Evolutionary conservation across 2,329 filamentous ascomycete species (phyloP).

Genomic region (Plenodomus lindquistii): DNA sequence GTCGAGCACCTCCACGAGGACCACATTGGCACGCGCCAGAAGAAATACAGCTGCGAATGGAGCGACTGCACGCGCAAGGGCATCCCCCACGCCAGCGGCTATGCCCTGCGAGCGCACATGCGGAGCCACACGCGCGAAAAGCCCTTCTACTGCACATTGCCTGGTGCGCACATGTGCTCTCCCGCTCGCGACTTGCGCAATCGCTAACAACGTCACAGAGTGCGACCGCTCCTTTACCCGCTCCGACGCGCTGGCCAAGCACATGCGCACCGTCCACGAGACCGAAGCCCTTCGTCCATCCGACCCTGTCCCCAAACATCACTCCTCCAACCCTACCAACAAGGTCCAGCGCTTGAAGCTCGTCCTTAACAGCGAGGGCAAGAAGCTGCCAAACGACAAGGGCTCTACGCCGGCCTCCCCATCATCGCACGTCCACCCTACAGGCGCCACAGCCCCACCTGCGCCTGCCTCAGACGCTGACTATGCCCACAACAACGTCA

Average conservation of each 20-base stretch:
- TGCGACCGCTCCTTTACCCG: conserved; percentile 96
- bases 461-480: conserved; percentile 32
- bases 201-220: conserved; percentile 60
- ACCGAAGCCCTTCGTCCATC: conserved; percentile 85
- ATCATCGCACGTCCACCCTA: conserved; percentile 31
- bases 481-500: conserved; percentile 60
- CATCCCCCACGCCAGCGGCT: conserved; percentile 89
- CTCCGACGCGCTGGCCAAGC: conserved; percentile 93
- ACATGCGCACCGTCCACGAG: conserved; percentile 98
- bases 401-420: conserved; percentile 42
- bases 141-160: conserved; percentile 94
- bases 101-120: conserved; percentile 96
- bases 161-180: conserved; percentile 64
- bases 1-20: conserved; percentile 72
- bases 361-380: conserved; percentile 45
- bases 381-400: conserved; percentile 36
- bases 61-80: conserved; percentile 85
- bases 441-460: conserved; percentile 24
- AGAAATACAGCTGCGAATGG: conserved; percentile 99
- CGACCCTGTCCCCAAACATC: conserved; percentile 71
- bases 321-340: conserved; percentile 51
- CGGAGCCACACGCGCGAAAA: conserved; percentile 97
- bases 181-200: background rate
- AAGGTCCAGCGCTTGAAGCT: conserved; percentile 52
- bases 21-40: conserved; percentile 90